Percentiles rank a stretch among this genome's conserved stretches.
phyloP scores from a whole-genome alignment of 208 protist species.

The Leishmania gerbilli region DNA sequence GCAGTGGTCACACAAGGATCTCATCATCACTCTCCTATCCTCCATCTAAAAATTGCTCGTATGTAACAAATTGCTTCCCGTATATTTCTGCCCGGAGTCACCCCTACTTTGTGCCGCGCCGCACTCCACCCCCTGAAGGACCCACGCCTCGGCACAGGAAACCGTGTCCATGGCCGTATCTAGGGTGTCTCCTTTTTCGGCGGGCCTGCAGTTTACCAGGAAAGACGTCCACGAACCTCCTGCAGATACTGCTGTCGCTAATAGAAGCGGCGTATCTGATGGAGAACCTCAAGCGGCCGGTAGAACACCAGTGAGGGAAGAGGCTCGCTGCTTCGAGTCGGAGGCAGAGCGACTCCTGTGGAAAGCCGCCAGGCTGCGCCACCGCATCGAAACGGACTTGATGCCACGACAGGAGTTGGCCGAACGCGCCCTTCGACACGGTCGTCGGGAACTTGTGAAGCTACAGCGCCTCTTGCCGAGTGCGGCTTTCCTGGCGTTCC shows the following conservation, averaged over 20 bases:
- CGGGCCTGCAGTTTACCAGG: slow-evolving; percentile 13
- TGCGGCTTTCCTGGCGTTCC: slow-evolving; percentile 12
- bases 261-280: not conserved
- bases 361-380: slow-evolving; percentile 12
- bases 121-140: not conserved
- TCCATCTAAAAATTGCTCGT: not conserved
- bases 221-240: not conserved
- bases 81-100: not conserved
- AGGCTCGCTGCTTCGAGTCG: not conserved
- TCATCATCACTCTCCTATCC: not conserved
- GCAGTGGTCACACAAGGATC: not conserved
- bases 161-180: not conserved
- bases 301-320: not conserved
- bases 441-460: slow-evolving; percentile 3
- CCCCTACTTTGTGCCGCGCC: not conserved
- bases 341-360: slow-evolving; percentile 20
- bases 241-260: not conserved
- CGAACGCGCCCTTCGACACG: slow-evolving; percentile 7
- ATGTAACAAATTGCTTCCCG: not conserved
- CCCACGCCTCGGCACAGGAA: not conserved
- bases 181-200: slow-evolving; percentile 13
- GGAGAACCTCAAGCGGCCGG: not conserved
- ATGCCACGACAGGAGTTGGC: slow-evolving; percentile 11
- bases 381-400: slow-evolving; percentile 3
- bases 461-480: slow-evolving; percentile 21